Evolutionary conservation across 495 filamentous ascomycete genomes (phyloP), one percentile per base, ranked within the genome.

Genomic region (Trichoderma reesei): DNA sequence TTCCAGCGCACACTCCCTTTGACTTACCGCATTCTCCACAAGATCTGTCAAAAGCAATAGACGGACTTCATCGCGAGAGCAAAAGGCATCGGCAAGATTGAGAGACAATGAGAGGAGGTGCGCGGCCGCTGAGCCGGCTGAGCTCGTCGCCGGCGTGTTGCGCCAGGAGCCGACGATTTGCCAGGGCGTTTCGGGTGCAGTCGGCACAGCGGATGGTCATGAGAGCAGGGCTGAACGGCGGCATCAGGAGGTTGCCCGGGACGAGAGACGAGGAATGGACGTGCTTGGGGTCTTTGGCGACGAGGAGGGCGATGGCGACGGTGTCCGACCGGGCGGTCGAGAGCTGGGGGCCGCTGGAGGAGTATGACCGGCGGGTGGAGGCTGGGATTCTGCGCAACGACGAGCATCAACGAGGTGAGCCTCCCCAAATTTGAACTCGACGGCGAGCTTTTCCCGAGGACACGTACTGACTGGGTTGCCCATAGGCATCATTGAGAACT

Each of bases 361-460:
- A 97, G 74, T 98, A 98, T 72, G 88, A 97, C 68, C 75, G 78
- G 38, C 83, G 93, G 51, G 91, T 98, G 14, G 76, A 82, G 46
- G 74, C 78, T 60, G 90, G 90, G 16, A 73, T 84, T 64, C 73
- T 98, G 60, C 80, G 87, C 62, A 90, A 98, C 73, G 94, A 98
- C 71, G 83, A 90, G 60, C 90, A 97, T 69, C 94, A 98, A 72
- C 79, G 95, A 80, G 90, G 90, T 91, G 74, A 68, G 80, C 67
- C 39, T 31, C 37, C 37, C 38, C 46, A 14, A 54, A 34, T n/a
- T n/a, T n/a, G n/a, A n/a, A n/a, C n/a, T n/a, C n/a, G n/a, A n/a
- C n/a, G n/a, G n/a, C n/a, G n/a, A n/a, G n/a, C n/a, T n/a, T n/a
- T n/a, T n/a, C n/a, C n/a, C n/a, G n/a, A 36, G 26, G 31, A 31